These are phyloP conservation scores for Wickerhamomyces alni DNA, from an alignment of 805 yeast genomes.

Conservation along the genomic window DNA sequence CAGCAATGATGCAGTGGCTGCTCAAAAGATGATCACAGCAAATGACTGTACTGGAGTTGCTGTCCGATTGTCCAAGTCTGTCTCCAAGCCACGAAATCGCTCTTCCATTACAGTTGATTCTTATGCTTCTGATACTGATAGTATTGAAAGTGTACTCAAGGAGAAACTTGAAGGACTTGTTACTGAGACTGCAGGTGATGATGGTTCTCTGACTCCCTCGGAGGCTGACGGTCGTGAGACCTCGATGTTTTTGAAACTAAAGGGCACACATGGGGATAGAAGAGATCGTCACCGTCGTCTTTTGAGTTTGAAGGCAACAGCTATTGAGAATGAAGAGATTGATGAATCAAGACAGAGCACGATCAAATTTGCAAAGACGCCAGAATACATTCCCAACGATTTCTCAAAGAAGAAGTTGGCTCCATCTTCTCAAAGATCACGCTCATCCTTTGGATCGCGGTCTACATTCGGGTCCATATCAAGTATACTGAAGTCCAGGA, in stretches of 20 bases:
- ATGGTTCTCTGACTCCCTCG: not conserved
- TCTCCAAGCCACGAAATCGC: no score
- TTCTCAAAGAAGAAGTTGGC: not conserved
- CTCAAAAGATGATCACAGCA: slow-evolving; percentile 4
- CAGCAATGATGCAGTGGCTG: slow-evolving; percentile 9
- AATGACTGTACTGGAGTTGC: not conserved
- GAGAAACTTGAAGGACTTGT: slow-evolving; percentile 1
- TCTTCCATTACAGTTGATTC: no score
- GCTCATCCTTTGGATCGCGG: no score
- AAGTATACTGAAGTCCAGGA: not conserved
- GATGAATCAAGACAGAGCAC: slow-evolving; percentile 2
- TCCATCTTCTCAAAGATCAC: not conserved
- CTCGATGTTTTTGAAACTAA: slow-evolving; percentile 1
- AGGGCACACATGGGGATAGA: not conserved
- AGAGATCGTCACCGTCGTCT: not conserved
- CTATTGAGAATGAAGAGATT: not conserved
- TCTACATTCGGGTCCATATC: not conserved
- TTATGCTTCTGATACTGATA: slow-evolving; percentile 3
- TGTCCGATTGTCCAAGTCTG: no score
- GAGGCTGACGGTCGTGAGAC: slow-evolving; percentile 1
- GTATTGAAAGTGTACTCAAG: slow-evolving; percentile 1
- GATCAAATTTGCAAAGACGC: slow-evolving; percentile 17
- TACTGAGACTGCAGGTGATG: no score
- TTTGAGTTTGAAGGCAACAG: slow-evolving; percentile 3
- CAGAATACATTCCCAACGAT: slow-evolving; percentile 4